phyloP scores from a whole-genome alignment of 2,329 filamentous ascomycete genomes.

The Ceratocystis colombiana region DNA sequence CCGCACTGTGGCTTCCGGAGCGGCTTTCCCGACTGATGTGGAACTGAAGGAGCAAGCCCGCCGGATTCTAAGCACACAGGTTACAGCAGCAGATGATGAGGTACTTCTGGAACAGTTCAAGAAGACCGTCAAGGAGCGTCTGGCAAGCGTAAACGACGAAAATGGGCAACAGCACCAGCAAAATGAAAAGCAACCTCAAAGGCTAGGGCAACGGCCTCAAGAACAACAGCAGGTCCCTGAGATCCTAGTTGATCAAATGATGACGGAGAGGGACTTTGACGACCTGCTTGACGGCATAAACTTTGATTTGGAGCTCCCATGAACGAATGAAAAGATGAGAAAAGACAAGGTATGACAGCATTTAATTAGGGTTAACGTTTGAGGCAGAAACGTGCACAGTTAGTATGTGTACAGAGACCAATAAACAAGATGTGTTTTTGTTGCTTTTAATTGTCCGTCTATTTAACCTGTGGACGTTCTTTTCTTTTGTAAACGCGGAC shows the following conservation, averaged over 20 bases:
- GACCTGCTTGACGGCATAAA: constrained; percentile 20
- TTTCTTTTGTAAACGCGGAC: not conserved
- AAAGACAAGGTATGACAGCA: not conserved
- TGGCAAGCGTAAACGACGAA: not conserved
- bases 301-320: constrained; percentile 19
- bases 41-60: constrained; percentile 40
- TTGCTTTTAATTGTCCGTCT: too few species aligned
- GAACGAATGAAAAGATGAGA: not conserved
- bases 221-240: not conserved
- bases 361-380: constrained; percentile 2
- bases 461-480: not conserved
- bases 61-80: constrained; percentile 38
- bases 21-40: constrained; percentile 41
- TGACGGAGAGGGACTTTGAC: constrained; percentile 23
- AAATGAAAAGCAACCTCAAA: not conserved
- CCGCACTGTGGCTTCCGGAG: constrained; percentile 33
- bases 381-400: too few species aligned
- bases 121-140: constrained; percentile 27
- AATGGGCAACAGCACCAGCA: not conserved
- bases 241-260: not conserved
- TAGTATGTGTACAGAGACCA: too few species aligned
- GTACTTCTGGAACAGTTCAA: constrained; percentile 47
- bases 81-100: constrained; percentile 46
- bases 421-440: too few species aligned
- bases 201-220: not conserved